Conservation (phyloP, 345 rosid genomes). For the Eucalyptus cloeziana region DNA sequence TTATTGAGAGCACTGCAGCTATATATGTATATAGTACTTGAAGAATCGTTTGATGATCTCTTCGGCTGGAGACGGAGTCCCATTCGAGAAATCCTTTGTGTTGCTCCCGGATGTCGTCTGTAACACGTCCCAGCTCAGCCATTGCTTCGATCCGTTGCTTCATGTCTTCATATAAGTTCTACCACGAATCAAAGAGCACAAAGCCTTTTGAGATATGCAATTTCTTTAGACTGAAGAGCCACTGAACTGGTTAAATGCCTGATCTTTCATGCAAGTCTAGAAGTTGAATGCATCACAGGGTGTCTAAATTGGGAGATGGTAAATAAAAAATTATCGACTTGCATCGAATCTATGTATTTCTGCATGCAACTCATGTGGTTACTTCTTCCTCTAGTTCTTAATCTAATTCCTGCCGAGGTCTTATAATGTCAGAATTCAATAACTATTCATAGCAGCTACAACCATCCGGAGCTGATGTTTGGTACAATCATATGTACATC, state of each 20-base stretch:
- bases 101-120: conserved; percentile 2
- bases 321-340: neutral
- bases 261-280: neutral
- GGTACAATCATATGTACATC: neutral
- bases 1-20: neutral
- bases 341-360: neutral
- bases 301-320: neutral
- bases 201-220: neutral
- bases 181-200: neutral
- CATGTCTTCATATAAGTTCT: conserved; percentile 26
- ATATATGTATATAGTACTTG: neutral
- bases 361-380: neutral
- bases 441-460: neutral
- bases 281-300: neutral
- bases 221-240: neutral
- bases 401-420: neutral
- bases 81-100: conserved; percentile 19
- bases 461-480: neutral
- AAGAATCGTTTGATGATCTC: conserved; percentile 22
- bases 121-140: conserved; percentile 5
- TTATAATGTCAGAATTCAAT: neutral
- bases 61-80: conserved; percentile 1
- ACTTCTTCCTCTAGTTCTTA: neutral
- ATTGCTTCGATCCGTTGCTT: conserved; percentile 2
- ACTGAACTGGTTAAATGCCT: neutral